Conservation (phyloP, 75 land plant species). For the Larix kaempferi region DNA sequence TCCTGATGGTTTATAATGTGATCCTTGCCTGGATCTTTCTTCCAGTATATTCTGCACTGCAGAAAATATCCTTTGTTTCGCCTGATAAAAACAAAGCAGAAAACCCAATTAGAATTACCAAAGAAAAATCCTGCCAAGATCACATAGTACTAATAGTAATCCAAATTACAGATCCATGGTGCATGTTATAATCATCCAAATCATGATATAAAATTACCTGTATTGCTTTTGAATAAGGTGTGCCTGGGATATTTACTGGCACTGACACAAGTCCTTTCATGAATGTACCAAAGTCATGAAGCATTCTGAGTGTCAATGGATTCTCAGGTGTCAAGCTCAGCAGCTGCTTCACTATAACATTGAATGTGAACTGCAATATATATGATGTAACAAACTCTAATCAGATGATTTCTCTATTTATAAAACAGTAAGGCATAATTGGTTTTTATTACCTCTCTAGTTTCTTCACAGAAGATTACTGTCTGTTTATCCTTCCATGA, state of each 20-base stretch:
- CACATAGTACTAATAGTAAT: background rate
- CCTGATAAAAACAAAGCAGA: slow-evolving; percentile 21
- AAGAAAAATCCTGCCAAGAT: background rate
- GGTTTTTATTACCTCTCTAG: slow-evolving; percentile 33
- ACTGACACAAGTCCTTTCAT: slow-evolving; percentile 68
- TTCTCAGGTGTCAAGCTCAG: slow-evolving; percentile 46
- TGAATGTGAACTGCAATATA: slow-evolving; percentile 43
- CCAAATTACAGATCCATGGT: background rate
- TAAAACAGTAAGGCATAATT: background rate
- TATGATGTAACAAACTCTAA: too few species aligned
- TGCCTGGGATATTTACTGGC: slow-evolving; percentile 55
- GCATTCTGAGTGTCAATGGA: slow-evolving; percentile 26
- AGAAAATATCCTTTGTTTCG: slow-evolving; percentile 40
- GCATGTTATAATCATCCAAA: background rate
- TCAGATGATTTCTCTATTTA: too few species aligned
- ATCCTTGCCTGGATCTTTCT: slow-evolving; percentile 20
- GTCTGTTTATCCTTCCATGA: slow-evolving; percentile 34
- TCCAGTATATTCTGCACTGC: slow-evolving; percentile 33
- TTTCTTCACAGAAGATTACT: slow-evolving; percentile 46
- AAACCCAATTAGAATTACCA: background rate
- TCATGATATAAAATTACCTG: slow-evolving; percentile 24
- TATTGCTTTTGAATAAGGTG: slow-evolving; percentile 52
- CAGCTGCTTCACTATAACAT: slow-evolving; percentile 50
- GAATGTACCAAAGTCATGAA: slow-evolving; percentile 52
- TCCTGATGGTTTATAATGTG: background rate